A percentile compares a stretch with the other conserved stretches of the same genome.
Evolutionary conservation across 2,329 filamentous ascomycete species (phyloP).

Genomic region (Neophaeococcomyces aloes): DNA sequence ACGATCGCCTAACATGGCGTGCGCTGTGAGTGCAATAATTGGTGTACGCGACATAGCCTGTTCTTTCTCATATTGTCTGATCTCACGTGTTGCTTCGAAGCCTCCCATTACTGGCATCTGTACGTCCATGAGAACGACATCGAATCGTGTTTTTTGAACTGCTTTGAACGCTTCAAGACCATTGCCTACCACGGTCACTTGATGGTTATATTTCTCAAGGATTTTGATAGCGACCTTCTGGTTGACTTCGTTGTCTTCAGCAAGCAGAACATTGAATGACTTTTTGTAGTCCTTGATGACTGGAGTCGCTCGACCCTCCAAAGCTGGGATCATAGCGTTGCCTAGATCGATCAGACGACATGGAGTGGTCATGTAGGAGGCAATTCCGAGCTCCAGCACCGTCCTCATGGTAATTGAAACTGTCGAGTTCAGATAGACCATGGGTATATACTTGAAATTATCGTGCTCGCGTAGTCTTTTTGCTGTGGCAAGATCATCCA

Average conservation of each 20-base stretch:
- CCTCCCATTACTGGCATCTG: constrained; percentile 99
- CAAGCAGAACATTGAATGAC: constrained; percentile 88
- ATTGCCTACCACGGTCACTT: constrained; percentile 72
- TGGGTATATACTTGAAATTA: constrained; percentile 95
- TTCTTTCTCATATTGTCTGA: constrained; percentile 83
- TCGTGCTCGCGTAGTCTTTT: constrained; percentile 73
- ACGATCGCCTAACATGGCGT: constrained; percentile 96
- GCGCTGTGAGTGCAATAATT: constrained; percentile 91
- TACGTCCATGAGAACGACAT: constrained; percentile 97
- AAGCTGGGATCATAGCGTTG: constrained; percentile 88
- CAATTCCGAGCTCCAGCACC: constrained; percentile 86
- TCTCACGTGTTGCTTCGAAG: constrained; percentile 94
- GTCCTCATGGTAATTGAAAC: constrained; percentile 90
- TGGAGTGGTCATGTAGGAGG: constrained; percentile 98
- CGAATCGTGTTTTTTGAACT: constrained; percentile 81
- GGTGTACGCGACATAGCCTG: constrained; percentile 73
- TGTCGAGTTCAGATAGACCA: constrained; percentile 79
- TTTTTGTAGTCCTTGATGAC: constrained; percentile 87
- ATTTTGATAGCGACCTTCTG: constrained; percentile 94
- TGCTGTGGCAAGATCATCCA: constrained; percentile 89
- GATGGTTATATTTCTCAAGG: constrained; percentile 78
- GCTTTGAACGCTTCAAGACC: constrained; percentile 90
- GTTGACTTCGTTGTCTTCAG: constrained; percentile 96
- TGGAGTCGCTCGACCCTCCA: constrained; percentile 86
- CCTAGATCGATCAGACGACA: constrained; percentile 88